Base-by-base conservation (phyloP, 495 filamentous ascomycete genomes). In the Sphaerosporella brunnea region DNA sequence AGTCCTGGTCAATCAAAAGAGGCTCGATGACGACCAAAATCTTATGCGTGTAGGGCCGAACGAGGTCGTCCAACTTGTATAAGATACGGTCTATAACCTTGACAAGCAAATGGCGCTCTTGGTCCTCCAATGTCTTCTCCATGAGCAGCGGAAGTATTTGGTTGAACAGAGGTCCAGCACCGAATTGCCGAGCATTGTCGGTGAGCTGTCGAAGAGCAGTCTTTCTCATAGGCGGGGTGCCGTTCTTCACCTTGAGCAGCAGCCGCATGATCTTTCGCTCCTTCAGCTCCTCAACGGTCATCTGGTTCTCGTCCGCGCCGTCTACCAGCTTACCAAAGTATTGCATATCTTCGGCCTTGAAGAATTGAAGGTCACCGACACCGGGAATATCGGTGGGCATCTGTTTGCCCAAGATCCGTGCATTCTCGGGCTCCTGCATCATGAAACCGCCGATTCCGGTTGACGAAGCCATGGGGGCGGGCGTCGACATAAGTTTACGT, bases 11-110 rank as follows among this genome's bases (percentile, higher is more conserved):
- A 58, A 99, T 99, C 54, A 99, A 78, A 52, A 99, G 68, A 4
- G 92, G 92, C 68, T 99, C 92, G 57, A 99, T 99, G 64, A 99
- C 92, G 49, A 99, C 92, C 45, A 99, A 70, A 53, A 99, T 95
- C 67, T 95, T 95, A 65, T 99, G 92, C 9, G 93, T 88, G 52
- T 84, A 96, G 16, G 92, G 92, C 35, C 92, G 82, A 39, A 96
- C 90, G 52, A 96, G 74, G 58, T 96, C 90, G 60, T 95, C 92
- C 16, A 99, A 73, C 68, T 99, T 99, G 71, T 95, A 99, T 21
- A 99, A 75, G 47, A 96, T 84, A 63, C 92, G 83, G 59, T 96
- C 92, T 63, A 99, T 95, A 59, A 99, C 92, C 68, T 99, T 99
- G 64, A 96, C 92, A 30, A 99, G 75, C 62, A 99, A 64, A 72